Conservation (phyloP, 139 green algal species). For the Auxenochlorella protothecoides region DNA sequence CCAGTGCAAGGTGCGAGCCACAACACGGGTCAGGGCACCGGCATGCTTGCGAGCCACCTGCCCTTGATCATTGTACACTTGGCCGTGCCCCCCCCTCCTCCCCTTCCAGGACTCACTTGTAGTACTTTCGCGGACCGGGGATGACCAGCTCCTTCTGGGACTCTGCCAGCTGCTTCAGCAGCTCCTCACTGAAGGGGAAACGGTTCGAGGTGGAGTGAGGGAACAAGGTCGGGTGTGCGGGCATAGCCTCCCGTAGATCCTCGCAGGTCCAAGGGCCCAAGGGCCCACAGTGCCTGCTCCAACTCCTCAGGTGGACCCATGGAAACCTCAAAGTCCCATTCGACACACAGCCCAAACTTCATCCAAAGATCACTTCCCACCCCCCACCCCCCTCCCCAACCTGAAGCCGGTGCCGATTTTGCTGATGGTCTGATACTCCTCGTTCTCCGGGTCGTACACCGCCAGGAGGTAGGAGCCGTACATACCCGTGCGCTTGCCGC, state of each 20-base stretch:
- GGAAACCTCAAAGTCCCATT: too few species aligned
- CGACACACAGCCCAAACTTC: background rate
- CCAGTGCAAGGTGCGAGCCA: too few species aligned
- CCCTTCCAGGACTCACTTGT: slow-evolving; percentile 32
- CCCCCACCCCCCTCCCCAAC: background rate
- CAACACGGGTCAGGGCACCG: too few species aligned
- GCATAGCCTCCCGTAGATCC: too few species aligned
- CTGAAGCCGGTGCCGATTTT: slow-evolving; percentile 95
- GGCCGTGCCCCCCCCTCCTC: too few species aligned
- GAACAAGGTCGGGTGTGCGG: background rate
- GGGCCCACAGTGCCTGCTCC: background rate
- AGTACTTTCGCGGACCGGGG: slow-evolving; percentile 51
- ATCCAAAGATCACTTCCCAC: background rate
- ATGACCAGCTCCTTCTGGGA: slow-evolving; percentile 57
- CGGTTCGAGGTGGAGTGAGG: background rate
- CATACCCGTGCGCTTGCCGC: slow-evolving; percentile 75
- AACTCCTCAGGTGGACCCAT: too few species aligned
- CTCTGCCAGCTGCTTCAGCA: slow-evolving; percentile 61
- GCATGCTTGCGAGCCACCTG: too few species aligned
- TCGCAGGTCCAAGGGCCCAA: background rate
- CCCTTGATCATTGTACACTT: too few species aligned
- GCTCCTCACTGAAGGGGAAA: slow-evolving; percentile 52
- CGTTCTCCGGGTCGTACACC: slow-evolving; percentile 72
- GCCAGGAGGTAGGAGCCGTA: slow-evolving; percentile 92
- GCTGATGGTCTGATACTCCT: slow-evolving; percentile 84